These are phyloP conservation scores for Termitomyces sp. DNA, from an alignment of 768 basidiomycete species.

Conservation along the genomic window DNA sequence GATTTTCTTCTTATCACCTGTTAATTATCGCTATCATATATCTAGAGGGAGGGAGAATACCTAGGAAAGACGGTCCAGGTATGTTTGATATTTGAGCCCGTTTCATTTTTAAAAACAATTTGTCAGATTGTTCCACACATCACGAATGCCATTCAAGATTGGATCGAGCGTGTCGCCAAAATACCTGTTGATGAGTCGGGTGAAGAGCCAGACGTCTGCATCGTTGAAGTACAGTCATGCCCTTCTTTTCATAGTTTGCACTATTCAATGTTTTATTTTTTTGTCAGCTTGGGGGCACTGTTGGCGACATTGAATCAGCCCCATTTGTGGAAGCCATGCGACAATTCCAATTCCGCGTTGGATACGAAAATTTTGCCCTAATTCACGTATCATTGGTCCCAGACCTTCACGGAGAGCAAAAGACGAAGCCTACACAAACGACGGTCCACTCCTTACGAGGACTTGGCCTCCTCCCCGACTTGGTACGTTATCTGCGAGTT, in stretches of 20 bases:
- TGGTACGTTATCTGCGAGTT: slow-evolving; percentile 46
- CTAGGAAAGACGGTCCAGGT: slow-evolving; percentile 97
- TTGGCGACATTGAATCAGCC: slow-evolving; percentile 97
- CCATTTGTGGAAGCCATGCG: slow-evolving; percentile 99
- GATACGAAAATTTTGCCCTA: slow-evolving; percentile 93
- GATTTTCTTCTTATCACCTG: not conserved
- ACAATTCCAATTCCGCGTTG: slow-evolving; percentile 99
- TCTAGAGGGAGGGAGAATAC: slow-evolving; percentile 78
- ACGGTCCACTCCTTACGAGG: slow-evolving; percentile 93
- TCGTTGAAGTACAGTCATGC: slow-evolving; percentile 71
- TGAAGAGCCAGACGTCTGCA: slow-evolving; percentile 93
- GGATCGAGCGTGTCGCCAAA: slow-evolving; percentile 94
- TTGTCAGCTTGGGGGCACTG: slow-evolving; percentile 90
- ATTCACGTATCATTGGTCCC: slow-evolving; percentile 98
- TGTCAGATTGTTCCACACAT: slow-evolving; percentile 89
- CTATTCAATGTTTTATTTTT: not conserved
- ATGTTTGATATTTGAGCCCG: slow-evolving; percentile 13
- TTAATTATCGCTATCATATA: slow-evolving; percentile 1
- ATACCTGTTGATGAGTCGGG: slow-evolving; percentile 93
- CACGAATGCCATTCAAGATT: slow-evolving; percentile 96
- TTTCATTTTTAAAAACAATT: not conserved
- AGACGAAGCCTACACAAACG: slow-evolving; percentile 98
- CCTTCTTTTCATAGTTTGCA: not conserved
- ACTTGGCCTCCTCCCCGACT: slow-evolving; percentile 87
- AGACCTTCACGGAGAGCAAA: slow-evolving; percentile 97